phyloP scores from a whole-genome alignment of 2,329 filamentous ascomycete genomes.

The Cyphellophora europaea region DNA sequence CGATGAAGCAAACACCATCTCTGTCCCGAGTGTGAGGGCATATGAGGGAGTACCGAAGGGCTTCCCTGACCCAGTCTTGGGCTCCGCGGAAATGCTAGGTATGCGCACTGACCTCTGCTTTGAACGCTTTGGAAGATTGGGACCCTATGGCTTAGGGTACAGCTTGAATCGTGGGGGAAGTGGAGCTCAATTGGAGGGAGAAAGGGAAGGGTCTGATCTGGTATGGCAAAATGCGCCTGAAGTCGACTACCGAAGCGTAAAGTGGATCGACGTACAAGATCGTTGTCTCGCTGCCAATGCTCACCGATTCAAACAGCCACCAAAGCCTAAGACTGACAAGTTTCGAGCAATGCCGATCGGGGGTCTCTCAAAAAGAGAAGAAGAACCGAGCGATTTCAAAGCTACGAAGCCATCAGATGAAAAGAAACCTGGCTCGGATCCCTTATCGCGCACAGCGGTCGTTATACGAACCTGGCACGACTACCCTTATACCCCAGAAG shows the following conservation, averaged over 20 bases:
- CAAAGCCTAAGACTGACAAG: constrained; percentile 25
- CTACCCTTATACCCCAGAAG: constrained; percentile 68
- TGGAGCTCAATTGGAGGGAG: constrained; percentile 76
- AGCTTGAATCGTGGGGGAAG: constrained; percentile 67
- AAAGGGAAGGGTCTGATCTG: constrained; percentile 67
- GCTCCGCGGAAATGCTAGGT: constrained; percentile 74
- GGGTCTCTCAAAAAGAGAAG: constrained; percentile 6
- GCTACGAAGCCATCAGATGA: constrained; percentile 9
- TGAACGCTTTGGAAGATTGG: constrained; percentile 79
- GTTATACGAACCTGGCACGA: constrained; percentile 73
- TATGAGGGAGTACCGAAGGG: constrained; percentile 72
- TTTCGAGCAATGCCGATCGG: constrained; percentile 20
- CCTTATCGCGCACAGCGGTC: constrained; percentile 56
- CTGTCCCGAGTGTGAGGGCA: constrained; percentile 61
- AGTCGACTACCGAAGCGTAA: constrained; percentile 66
- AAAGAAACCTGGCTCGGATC: constrained; percentile 18
- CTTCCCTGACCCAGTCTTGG: constrained; percentile 74
- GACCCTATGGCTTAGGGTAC: constrained; percentile 86
- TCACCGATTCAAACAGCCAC: constrained; percentile 51
- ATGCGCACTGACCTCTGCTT: constrained; percentile 84
- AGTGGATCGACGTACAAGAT: constrained; percentile 71
- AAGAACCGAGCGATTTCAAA: constrained; percentile 6
- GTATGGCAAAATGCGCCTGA: constrained; percentile 65
- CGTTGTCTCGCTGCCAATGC: constrained; percentile 64
- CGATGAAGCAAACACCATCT: constrained; percentile 55